Evolutionary conservation across 2,329 filamentous ascomycete species (phyloP), one percentile per base, ranked within the genome.

Genomic region (Trichothecium roseum): DNA sequence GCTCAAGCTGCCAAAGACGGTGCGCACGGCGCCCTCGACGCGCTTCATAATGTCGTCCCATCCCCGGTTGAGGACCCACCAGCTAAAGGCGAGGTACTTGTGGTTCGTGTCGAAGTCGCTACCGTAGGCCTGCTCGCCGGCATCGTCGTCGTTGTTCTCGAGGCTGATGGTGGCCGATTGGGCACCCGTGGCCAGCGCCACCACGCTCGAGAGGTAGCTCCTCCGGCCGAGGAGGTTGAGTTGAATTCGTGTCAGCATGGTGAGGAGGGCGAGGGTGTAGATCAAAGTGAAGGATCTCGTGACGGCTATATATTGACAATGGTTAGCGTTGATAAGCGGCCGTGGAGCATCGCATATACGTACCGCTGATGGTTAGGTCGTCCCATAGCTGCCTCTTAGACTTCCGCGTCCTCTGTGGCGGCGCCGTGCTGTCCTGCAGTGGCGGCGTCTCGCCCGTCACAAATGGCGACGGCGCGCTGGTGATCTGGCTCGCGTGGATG

Each of bases 91-190:
- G 33, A 98, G 69, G 53, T 96, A 98, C 52, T 84, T 84, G 47
- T 88, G 74, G 59, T 98, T 98, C 24, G 87, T 94, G 57, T 95
- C 88, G 47, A 94, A 95, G 57, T 98, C 91, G 56, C 84, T 89
- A 30, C 87, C 87, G 53, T 93, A 87, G 4, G 78, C 73, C 48
- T 88, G 82, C 36, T 89, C 84, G 14, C 74, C 68, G 50, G 82
- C 81, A 53, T 91, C 85, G 54, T 95, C 88, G 53, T 95, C 89
- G 51, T 93, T 80, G 57, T 96, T 91, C 62, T 95, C 87, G 14
- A 96, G 71, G 48, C 73, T 88, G 54, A 98, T 98, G 30, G 78
- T 82, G 4, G 82, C 77, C 35, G 84, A 73, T 14, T 76, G 67
- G 6, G 76, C 66, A 22, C 83, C 84, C 1, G 83, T 84, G 14